Evolutionary conservation across 2,329 filamentous ascomycete genomes (phyloP).

Genomic region (Didymella arachidicola): DNA sequence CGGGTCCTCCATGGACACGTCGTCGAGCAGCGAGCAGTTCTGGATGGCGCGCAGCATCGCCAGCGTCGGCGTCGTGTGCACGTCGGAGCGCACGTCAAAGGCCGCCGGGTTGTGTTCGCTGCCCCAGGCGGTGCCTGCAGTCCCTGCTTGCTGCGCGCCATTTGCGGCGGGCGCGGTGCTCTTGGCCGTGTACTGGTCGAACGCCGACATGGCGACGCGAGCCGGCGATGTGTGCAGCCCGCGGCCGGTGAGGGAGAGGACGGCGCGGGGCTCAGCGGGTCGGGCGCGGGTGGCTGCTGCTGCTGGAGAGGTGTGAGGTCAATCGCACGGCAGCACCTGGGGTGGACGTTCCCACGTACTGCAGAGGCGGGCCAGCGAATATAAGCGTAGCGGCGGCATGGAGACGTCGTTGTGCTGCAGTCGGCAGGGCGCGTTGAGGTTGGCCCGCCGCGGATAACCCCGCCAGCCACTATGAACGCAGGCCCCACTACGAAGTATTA

Average conservation of each 20-base stretch:
- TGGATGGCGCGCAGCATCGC: slow-evolving; percentile 84
- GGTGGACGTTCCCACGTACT: slow-evolving; percentile 43
- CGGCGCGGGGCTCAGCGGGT: slow-evolving; percentile 15
- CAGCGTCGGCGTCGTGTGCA: slow-evolving; percentile 51
- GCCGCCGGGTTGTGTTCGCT: slow-evolving; percentile 60
- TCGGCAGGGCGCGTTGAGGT: slow-evolving; percentile 9
- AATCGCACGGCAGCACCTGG: slow-evolving; percentile 26
- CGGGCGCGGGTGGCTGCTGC: not conserved
- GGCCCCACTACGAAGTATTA: slow-evolving; percentile 2
- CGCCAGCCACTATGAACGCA: slow-evolving; percentile 1
- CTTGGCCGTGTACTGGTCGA: slow-evolving; percentile 42
- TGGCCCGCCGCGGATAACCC: slow-evolving; percentile 6
- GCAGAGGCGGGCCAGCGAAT: slow-evolving; percentile 27
- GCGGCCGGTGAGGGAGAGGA: slow-evolving; percentile 13
- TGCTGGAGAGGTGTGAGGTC: slow-evolving; percentile 40
- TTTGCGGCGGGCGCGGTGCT: slow-evolving; percentile 28
- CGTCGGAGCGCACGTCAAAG: slow-evolving; percentile 62
- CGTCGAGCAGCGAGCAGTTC: slow-evolving; percentile 78
- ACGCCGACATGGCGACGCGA: slow-evolving; percentile 42
- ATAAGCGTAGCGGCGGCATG: slow-evolving; percentile 40
- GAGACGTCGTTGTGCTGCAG: not conserved
- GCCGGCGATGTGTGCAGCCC: slow-evolving; percentile 27
- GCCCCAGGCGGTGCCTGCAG: slow-evolving; percentile 48
- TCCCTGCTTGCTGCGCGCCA: slow-evolving; percentile 30
- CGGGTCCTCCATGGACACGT: slow-evolving; percentile 81